Percentiles rank a stretch among this genome's conserved stretches.
These are phyloP conservation scores for Coffea eugenioides DNA, from an alignment of 257 asterid genomes.

Conservation along the genomic window DNA sequence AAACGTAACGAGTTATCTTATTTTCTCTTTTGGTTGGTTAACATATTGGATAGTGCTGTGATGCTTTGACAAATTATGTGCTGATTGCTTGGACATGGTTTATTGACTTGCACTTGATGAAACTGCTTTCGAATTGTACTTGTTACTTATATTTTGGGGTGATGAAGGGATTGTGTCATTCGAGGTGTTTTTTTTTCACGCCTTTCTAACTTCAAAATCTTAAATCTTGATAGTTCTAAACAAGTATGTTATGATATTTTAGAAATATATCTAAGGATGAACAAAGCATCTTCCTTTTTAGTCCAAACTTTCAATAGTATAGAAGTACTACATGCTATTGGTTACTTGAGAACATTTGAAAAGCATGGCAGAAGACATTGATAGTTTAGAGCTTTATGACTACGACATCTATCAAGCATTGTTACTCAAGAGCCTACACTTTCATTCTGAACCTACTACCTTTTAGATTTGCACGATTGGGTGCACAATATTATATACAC, in stretches of 20 bases:
- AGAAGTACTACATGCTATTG: neutral
- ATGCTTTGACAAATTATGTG: neutral
- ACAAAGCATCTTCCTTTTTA: neutral
- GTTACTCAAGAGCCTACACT: neutral
- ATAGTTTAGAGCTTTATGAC: neutral
- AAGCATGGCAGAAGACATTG: neutral
- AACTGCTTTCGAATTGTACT: neutral
- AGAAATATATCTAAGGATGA: neutral
- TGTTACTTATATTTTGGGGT: too few relatives aligned
- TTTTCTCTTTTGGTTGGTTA: neutral
- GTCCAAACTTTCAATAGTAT: neutral
- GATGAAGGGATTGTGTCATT: too few relatives aligned
- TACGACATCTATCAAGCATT: neutral
- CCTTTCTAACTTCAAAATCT: neutral
- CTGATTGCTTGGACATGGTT: neutral
- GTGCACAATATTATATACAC: too few relatives aligned
- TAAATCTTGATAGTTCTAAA: neutral
- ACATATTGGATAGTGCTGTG: neutral
- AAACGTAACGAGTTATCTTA: slow-evolving; percentile 48
- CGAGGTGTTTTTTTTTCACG: too few relatives aligned
- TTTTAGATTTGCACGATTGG: neutral
- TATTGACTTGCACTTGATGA: neutral
- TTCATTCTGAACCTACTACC: neutral
- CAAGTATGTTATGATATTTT: too few relatives aligned
- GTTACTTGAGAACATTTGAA: neutral